These are phyloP conservation scores for Plantago ovata DNA, from an alignment of 257 asterid species.

Conservation along the genomic window DNA sequence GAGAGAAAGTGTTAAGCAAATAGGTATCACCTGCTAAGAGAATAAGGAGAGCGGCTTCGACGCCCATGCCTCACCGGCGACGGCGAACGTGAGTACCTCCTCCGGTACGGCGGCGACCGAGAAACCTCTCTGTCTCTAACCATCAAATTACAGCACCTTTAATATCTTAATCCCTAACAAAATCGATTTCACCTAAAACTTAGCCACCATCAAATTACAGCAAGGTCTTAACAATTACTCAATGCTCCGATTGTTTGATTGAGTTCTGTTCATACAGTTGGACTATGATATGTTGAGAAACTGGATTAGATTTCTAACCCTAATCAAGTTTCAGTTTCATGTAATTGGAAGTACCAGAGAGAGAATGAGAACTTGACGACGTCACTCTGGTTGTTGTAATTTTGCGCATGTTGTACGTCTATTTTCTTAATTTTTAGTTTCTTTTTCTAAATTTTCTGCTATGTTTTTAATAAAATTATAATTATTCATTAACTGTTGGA, in stretches of 20 bases:
- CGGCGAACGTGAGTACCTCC: conserved; percentile 84
- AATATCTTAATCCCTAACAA: conserved; percentile 15
- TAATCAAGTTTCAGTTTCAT: too few relatives aligned
- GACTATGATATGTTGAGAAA: too few relatives aligned
- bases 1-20: conserved; percentile 28
- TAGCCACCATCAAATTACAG: conserved; percentile 4
- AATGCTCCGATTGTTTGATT: background rate
- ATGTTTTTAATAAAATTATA: too few relatives aligned
- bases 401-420: too few relatives aligned
- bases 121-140: conserved; percentile 83
- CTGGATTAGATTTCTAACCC: too few relatives aligned
- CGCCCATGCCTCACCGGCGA: conserved; percentile 80
- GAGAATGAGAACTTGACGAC: too few relatives aligned
- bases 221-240: conserved; percentile 1
- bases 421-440: too few relatives aligned
- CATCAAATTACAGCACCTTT: conserved; percentile 42
- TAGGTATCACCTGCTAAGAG: conserved; percentile 94
- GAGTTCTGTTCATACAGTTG: too few relatives aligned
- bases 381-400: too few relatives aligned
- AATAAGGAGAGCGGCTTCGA: conserved; percentile 85
- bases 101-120: conserved; percentile 68
- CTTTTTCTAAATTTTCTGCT: too few relatives aligned
- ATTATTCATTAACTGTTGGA: too few relatives aligned
- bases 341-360: too few relatives aligned
- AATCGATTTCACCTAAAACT: conserved; percentile 27